Evolutionary conservation across 1,139 yeast species (phyloP).

Genomic region (Yamadazyma songkhlaensis): DNA sequence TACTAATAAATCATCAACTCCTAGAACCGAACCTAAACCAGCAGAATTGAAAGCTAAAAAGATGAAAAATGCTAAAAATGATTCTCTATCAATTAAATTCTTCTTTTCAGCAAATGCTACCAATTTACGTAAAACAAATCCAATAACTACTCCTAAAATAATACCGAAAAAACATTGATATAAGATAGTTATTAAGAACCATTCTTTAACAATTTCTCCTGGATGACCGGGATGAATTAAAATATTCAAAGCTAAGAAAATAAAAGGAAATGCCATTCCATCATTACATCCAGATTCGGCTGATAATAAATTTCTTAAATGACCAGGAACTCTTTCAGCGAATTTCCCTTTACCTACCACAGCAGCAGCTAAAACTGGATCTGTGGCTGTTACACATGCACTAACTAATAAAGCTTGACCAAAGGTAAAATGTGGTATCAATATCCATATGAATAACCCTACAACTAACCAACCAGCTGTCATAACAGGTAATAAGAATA

Average conservation of each 20-base stretch:
- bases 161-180: constrained; percentile 90
- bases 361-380: constrained; percentile 96
- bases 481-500: constrained; percentile 88
- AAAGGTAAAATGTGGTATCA: constrained; percentile 81
- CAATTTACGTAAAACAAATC: constrained; percentile 70
- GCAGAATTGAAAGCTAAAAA: constrained; percentile 86
- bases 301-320: constrained; percentile 79
- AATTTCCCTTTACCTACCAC: constrained; percentile 97
- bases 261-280: constrained; percentile 98
- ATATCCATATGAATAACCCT: constrained; percentile 79
- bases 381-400: constrained; percentile 97
- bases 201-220: constrained; percentile 72
- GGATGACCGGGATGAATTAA: constrained; percentile 66
- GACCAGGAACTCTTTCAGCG: constrained; percentile 97
- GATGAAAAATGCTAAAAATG: constrained; percentile 86
- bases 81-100: constrained; percentile 85
- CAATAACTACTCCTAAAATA: constrained; percentile 70
- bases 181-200: constrained; percentile 76
- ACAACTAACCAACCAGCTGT: constrained; percentile 89
- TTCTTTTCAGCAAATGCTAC: constrained; percentile 76
- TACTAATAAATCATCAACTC: constrained; percentile 88
- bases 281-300: constrained; percentile 98
- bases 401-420: constrained; percentile 75
- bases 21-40: constrained; percentile 89
- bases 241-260: constrained; percentile 68